Conservation (phyloP, 1,284 basidiomycete genomes). For the Moniliella sp. region DNA sequence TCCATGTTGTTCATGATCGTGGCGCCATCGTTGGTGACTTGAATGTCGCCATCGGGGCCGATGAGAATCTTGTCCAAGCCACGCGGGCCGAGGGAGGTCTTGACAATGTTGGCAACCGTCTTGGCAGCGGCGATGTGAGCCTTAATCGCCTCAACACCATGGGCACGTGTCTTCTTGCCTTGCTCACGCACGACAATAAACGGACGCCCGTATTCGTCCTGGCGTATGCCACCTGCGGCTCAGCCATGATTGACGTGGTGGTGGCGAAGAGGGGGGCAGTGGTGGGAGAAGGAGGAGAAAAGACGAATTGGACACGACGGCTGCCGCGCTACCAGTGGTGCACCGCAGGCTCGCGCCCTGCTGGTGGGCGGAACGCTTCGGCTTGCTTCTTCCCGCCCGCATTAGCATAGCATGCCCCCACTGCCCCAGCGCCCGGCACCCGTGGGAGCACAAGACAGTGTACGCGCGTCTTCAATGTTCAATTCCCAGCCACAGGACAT, state of each 20-base stretch:
- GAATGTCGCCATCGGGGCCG: slow-evolving; percentile 91
- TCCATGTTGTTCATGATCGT: slow-evolving; percentile 37
- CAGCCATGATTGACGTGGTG: no score
- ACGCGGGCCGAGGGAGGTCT: slow-evolving; percentile 79
- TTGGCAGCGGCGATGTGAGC: slow-evolving; percentile 51
- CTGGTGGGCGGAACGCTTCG: no score
- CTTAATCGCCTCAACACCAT: slow-evolving; percentile 90
- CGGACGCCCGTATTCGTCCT: slow-evolving; percentile 64
- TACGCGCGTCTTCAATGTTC: no score
- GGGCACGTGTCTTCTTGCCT: slow-evolving; percentile 72
- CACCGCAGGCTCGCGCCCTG: no score
- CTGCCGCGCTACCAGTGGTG: no score
- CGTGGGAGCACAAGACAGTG: no score
- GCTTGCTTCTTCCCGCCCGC: no score
- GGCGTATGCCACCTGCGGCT: slow-evolving; percentile 1
- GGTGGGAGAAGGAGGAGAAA: slow-evolving; percentile 1
- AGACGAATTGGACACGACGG: neutral
- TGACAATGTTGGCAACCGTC: slow-evolving; percentile 79
- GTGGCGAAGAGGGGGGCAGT: no score
- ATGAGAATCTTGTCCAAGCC: slow-evolving; percentile 98
- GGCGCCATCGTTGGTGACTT: slow-evolving; percentile 93
- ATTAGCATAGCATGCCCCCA: no score
- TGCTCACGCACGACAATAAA: slow-evolving; percentile 95
- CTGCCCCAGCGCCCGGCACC: no score
- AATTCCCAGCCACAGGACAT: no score